Percentiles rank a stretch among this genome's conserved stretches.
phyloP scores from a whole-genome alignment of 352 stramenopile species.

The Phytophthora citrophthora region DNA sequence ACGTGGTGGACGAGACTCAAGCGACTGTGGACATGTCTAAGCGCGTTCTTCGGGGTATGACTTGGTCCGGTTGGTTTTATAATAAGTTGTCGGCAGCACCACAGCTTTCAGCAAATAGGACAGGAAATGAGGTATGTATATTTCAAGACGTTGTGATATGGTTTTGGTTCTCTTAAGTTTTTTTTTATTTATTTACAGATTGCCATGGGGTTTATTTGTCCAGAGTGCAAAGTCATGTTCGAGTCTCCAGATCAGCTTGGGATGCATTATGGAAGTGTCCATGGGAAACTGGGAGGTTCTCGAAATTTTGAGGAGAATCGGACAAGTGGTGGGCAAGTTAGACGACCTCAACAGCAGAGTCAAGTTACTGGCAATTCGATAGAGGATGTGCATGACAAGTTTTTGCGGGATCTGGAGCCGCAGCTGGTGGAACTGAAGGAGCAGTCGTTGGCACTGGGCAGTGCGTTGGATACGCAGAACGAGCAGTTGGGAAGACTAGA shows the following conservation, averaged over 20 bases:
- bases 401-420: constrained; percentile 58
- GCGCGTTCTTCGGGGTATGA: constrained; percentile 70
- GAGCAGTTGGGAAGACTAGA: constrained; percentile 66
- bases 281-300: constrained; percentile 26
- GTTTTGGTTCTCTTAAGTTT: not conserved
- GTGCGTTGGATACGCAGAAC: constrained; percentile 69
- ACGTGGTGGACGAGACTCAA: constrained; percentile 64
- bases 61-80: constrained; percentile 83
- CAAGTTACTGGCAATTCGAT: constrained; percentile 2
- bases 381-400: constrained; percentile 48
- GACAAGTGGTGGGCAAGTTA: not conserved
- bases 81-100: constrained; percentile 66
- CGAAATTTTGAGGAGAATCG: not conserved
- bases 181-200: constrained; percentile 47
- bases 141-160: not conserved
- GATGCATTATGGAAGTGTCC: constrained; percentile 59
- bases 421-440: constrained; percentile 75
- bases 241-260: constrained; percentile 58
- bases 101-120: constrained; percentile 13
- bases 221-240: constrained; percentile 79
- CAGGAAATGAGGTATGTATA: constrained; percentile 9
- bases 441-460: constrained; percentile 63
- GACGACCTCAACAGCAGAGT: constrained; percentile 7
- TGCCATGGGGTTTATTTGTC: constrained; percentile 86
- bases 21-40: constrained; percentile 63